phyloP scores from a whole-genome alignment of 2,329 filamentous ascomycete genomes.

The Gnomoniopsis sp. region DNA sequence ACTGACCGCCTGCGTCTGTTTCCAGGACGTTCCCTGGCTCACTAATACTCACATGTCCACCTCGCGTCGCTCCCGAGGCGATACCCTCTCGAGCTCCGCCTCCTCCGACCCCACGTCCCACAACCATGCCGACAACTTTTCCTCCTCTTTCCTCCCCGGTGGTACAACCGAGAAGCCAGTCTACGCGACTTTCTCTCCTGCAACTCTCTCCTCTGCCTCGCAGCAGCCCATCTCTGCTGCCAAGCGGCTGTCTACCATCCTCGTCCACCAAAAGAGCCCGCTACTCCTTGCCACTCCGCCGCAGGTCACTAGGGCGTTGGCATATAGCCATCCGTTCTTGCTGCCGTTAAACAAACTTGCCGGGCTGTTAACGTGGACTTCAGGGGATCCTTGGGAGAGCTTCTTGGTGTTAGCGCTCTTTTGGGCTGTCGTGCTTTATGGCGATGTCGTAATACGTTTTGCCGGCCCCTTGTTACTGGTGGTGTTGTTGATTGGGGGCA shows the following conservation, averaged over 20 bases:
- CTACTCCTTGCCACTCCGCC: constrained; percentile 90
- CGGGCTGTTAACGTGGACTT: constrained; percentile 90
- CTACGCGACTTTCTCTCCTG: constrained; percentile 84
- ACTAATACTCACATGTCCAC: constrained; percentile 18
- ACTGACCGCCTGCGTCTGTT: neutral
- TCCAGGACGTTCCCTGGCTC: constrained; percentile 17
- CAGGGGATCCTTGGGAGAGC: constrained; percentile 92
- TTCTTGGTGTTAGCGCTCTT: constrained; percentile 83
- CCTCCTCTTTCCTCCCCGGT: constrained; percentile 55
- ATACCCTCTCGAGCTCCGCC: constrained; percentile 13
- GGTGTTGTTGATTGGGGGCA: constrained; percentile 75
- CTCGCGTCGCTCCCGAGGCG: constrained; percentile 15
- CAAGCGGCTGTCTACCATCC: constrained; percentile 81
- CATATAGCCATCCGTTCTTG: constrained; percentile 93
- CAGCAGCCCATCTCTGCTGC: constrained; percentile 58
- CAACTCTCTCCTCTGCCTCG: constrained; percentile 62
- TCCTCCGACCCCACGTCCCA: constrained; percentile 1
- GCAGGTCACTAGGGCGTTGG: constrained; percentile 87
- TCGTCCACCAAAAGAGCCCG: constrained; percentile 96
- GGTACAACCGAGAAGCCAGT: constrained; percentile 61
- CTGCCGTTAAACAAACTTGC: constrained; percentile 81
- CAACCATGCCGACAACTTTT: constrained; percentile 38
- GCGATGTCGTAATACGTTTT: constrained; percentile 75
- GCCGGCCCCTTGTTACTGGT: constrained; percentile 83
- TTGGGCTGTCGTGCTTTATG: constrained; percentile 84